Conservation (phyloP, 2,329 filamentous ascomycete species). For the Biscogniauxia sp. region DNA sequence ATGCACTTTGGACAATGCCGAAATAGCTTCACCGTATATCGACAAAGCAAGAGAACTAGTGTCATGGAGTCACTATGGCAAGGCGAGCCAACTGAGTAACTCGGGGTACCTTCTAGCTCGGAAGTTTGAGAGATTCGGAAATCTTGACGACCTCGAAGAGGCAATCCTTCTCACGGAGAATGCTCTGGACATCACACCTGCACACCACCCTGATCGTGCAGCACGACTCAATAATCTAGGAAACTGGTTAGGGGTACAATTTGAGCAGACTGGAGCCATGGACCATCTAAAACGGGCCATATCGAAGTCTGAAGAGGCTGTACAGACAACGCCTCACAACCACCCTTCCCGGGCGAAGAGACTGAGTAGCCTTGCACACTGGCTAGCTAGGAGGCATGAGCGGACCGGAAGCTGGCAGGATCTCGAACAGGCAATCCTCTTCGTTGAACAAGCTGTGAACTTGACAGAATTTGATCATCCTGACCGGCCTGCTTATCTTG, state of each 20-base stretch:
- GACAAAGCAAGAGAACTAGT: too few relatives aligned
- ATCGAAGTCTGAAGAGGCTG: not conserved
- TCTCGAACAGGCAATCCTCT: not conserved
- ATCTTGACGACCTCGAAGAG: not conserved
- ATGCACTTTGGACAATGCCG: too few relatives aligned
- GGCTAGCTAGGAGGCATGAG: not conserved
- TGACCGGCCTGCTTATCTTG: not conserved
- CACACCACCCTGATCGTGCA: not conserved
- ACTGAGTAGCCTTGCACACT: not conserved
- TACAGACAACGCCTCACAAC: not conserved
- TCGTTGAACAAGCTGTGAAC: not conserved
- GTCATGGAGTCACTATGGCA: not conserved
- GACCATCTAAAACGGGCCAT: not conserved
- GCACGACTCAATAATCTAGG: not conserved
- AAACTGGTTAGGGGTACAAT: not conserved
- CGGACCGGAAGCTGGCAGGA: not conserved
- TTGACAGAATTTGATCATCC: not conserved
- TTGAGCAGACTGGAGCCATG: not conserved
- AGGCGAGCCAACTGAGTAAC: not conserved
- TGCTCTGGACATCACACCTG: not conserved
- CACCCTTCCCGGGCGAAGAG: not conserved
- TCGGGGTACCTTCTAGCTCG: not conserved
- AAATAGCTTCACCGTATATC: too few relatives aligned
- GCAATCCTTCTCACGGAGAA: not conserved
- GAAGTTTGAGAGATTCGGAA: not conserved